These are phyloP conservation scores for Exobasidium rhododendri DNA, from an alignment of 1,284 basidiomycete genomes.

Conservation along the genomic window DNA sequence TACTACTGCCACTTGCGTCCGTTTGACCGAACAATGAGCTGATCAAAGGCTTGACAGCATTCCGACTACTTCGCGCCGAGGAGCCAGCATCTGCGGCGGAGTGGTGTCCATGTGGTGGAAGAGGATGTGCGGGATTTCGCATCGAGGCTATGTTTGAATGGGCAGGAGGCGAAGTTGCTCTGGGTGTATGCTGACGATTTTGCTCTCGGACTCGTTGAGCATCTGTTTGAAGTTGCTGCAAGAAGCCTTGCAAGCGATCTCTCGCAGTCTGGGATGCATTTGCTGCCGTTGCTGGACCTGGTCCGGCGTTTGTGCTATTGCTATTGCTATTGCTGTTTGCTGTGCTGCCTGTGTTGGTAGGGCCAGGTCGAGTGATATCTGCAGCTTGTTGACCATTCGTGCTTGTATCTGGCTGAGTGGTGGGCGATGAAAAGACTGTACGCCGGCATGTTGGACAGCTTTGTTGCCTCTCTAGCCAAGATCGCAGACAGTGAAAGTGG, in stretches of 20 bases:
- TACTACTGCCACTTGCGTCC: not conserved
- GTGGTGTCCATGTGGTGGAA: not conserved
- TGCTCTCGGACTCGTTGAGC: constrained; percentile 32
- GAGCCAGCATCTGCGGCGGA: not conserved
- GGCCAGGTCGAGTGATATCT: constrained; percentile 1
- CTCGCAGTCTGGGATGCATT: constrained; percentile 8
- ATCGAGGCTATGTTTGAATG: not conserved
- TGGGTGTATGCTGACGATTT: constrained; percentile 16
- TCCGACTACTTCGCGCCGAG: not conserved
- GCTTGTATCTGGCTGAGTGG: too few relatives aligned
- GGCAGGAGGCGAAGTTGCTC: not conserved
- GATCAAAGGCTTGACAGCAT: not conserved
- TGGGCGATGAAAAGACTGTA: constrained; percentile 68
- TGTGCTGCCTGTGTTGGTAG: not conserved
- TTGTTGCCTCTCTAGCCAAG: constrained; percentile 93
- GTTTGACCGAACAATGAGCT: not conserved
- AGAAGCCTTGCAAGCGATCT: constrained; percentile 25
- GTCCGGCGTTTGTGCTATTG: constrained; percentile 18
- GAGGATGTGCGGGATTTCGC: not conserved
- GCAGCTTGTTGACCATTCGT: constrained; percentile 17
- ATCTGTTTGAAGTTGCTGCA: constrained; percentile 28
- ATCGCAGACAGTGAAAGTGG: constrained; percentile 93
- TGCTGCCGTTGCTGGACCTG: constrained; percentile 4
- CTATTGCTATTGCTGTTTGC: not conserved
- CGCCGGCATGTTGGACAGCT: constrained; percentile 93